Evolutionary conservation across 2,329 filamentous ascomycete genomes (phyloP), one percentile per base, ranked within the genome.

Genomic region (Hyphodiscus sp.): DNA sequence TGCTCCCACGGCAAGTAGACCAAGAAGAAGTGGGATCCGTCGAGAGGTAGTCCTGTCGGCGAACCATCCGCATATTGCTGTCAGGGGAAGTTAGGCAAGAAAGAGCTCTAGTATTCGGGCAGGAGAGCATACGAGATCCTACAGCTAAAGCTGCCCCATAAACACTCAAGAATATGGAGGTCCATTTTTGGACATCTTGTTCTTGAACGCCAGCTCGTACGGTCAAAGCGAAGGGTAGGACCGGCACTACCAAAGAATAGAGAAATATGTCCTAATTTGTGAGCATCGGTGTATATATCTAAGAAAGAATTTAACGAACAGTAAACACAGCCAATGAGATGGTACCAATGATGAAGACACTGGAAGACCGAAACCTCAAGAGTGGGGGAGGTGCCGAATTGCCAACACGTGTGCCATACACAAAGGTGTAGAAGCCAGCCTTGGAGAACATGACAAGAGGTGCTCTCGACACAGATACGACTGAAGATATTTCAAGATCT

Each of bases 161-260:
- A 18, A 86, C 77, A 26, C 85, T 83, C 5, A 91, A 72, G 4
- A 91, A 76, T n/a, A 89, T 78, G 0, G 86, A 86, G 1, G 83
- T 81, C 86, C 86, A 90, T 65, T 74, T 75, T 69, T 90, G 86
- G 1, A 86, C 78, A 66, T 67, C 62, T 49, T 73, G 68, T 29
- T 74, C 65, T 0, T 71, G 63, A 3, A 86, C 69, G 20, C 79
- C 76, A 19, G 77, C 78, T 63, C 79, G 76, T 19, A 72, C 67
- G 4, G 77, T 74, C 20, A 89, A 69, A 5, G 84, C 81, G 58
- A 86, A 89, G 0, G 86, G 86, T 7, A 88, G 76, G 15, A 89
- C 85, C 0, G 86, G 86, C 0, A 89, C 80, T 30, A 89, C 79
- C 19, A 84, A 68, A 10, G 75, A 79, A 59, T 84, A 85, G 41